Evolutionary conservation across 495 filamentous ascomycete genomes (phyloP).

Genomic region (Daldinia concentrica): DNA sequence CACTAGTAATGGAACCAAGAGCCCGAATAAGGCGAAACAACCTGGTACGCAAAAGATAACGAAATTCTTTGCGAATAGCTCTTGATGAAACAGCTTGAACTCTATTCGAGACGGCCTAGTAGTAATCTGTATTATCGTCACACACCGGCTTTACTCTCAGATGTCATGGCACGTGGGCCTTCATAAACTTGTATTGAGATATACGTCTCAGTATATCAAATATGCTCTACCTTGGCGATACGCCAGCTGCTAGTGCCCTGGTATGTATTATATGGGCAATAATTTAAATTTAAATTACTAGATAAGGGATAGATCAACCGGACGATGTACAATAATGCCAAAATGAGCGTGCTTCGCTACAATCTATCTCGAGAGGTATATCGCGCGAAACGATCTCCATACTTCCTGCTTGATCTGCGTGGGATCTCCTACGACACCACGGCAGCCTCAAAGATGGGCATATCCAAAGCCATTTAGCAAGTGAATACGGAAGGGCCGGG

Average conservation of each 20-base stretch:
- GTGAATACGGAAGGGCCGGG: constrained; percentile 43
- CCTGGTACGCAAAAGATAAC: constrained; percentile 83
- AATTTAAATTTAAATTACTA: background rate
- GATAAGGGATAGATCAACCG: background rate
- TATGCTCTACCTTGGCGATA: background rate
- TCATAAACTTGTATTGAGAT: background rate
- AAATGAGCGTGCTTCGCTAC: constrained; percentile 16
- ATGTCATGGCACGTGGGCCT: background rate
- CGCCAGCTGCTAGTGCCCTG: background rate
- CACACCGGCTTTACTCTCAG: no score
- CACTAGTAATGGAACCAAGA: constrained; percentile 48
- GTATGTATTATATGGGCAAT: background rate
- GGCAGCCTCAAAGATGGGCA: background rate
- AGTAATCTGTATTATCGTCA: no score
- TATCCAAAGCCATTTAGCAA: constrained; percentile 21
- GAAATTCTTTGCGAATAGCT: constrained; percentile 77
- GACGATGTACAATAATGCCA: constrained; percentile 6
- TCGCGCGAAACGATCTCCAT: constrained; percentile 16
- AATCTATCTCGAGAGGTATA: constrained; percentile 17
- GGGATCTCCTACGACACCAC: background rate
- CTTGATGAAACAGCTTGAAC: constrained; percentile 42
- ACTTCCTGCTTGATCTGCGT: background rate
- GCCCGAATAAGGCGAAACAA: constrained; percentile 56
- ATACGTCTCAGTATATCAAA: background rate
- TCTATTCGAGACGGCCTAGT: background rate